Evolutionary conservation across 768 basidiomycete species (phyloP).

Genomic region (Sporobolomyces pararoseus): DNA sequence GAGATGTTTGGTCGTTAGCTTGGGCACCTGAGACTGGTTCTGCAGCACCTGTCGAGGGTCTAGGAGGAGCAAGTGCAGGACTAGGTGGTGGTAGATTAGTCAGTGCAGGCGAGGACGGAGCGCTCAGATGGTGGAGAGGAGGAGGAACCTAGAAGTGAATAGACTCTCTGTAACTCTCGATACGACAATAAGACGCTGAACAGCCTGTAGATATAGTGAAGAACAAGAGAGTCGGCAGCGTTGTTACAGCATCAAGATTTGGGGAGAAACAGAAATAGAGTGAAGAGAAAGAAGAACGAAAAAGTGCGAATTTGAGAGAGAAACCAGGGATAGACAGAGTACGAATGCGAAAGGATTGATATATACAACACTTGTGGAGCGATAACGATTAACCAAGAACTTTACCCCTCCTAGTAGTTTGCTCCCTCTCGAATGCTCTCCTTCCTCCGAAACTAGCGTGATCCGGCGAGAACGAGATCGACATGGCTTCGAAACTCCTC

Average conservation of each 20-base stretch:
- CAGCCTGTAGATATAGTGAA: not conserved
- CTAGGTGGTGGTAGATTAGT: conserved; percentile 33
- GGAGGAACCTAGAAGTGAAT: conserved; percentile 24
- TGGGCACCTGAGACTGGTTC: conserved; percentile 29
- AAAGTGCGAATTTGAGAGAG: not conserved
- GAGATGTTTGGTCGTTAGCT: conserved; percentile 40
- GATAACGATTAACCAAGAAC: conserved; percentile 7
- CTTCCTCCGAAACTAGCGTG: conserved; percentile 30
- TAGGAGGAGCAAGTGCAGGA: conserved; percentile 37
- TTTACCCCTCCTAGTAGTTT: not conserved
- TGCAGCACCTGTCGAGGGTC: conserved; percentile 22
- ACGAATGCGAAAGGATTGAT: not conserved
- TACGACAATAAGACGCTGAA: not conserved
- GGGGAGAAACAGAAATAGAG: not conserved
- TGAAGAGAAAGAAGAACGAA: not conserved
- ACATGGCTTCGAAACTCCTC: conserved; percentile 43
- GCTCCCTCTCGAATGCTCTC: conserved; percentile 3
- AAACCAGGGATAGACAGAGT: no score
- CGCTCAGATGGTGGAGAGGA: conserved; percentile 34
- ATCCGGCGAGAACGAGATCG: conserved; percentile 30
- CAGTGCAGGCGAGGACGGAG: conserved; percentile 33
- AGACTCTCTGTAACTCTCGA: not conserved
- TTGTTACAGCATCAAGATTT: conserved; percentile 7
- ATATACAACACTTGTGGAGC: conserved; percentile 3
- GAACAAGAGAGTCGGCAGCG: not conserved